Evolutionary conservation across 306 rosid species (phyloP).

Genomic region (Carpinus viminea): DNA sequence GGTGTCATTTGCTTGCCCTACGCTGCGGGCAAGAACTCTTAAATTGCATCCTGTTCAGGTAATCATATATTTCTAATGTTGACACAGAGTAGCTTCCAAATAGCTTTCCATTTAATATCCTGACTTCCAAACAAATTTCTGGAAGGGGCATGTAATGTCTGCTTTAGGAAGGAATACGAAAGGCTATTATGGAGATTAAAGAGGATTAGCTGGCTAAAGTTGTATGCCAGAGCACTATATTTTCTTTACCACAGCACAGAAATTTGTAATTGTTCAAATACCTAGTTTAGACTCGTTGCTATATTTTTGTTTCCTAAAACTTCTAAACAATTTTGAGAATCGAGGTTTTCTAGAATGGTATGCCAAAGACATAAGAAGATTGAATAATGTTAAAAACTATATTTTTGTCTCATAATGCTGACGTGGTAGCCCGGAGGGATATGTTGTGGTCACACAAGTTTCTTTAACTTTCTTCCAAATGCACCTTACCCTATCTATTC

Average conservation of each 20-base stretch:
- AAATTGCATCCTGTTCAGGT: constrained; percentile 90
- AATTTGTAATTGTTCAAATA: background rate
- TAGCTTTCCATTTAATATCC: constrained; percentile 2
- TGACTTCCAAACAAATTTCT: background rate
- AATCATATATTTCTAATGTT: constrained; percentile 4
- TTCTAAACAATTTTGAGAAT: background rate
- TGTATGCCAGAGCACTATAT: background rate
- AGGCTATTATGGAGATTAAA: background rate
- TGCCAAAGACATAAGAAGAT: background rate
- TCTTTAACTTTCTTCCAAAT: background rate
- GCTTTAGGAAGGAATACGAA: background rate
- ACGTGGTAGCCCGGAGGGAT: background rate
- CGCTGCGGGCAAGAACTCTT: constrained; percentile 53
- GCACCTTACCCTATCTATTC: background rate
- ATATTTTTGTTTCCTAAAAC: background rate
- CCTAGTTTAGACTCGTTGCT: background rate
- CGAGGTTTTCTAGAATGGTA: background rate
- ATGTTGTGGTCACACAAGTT: background rate
- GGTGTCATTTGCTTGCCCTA: constrained; percentile 55
- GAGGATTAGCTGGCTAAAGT: background rate
- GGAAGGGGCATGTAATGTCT: background rate
- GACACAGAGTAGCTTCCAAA: background rate
- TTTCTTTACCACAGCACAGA: background rate
- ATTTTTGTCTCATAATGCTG: no score
- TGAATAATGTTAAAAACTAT: no score